Conservation (phyloP, 441 rosid species). For the Eruca vesicaria region DNA sequence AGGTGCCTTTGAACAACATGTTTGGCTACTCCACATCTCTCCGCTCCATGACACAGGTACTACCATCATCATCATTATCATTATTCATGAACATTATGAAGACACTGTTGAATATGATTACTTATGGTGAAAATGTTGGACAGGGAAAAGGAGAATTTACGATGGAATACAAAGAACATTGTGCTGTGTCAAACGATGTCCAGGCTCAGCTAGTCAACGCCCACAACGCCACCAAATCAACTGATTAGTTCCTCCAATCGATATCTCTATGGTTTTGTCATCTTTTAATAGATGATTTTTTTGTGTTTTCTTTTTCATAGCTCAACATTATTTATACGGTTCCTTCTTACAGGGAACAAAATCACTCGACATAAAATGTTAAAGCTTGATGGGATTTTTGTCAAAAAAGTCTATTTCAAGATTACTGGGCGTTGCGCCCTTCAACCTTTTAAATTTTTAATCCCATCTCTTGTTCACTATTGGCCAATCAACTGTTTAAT, state of each 20-base stretch:
- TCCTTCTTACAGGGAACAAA: background rate
- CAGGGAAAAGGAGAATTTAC: conserved; percentile 99
- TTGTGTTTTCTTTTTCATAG: background rate
- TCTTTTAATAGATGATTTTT: background rate
- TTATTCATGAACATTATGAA: background rate
- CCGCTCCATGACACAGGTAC: conserved; percentile 96
- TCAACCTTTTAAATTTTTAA: background rate
- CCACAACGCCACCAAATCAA: conserved; percentile 58
- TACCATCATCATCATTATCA: background rate
- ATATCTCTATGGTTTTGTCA: background rate
- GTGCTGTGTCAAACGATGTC: conserved; percentile 83
- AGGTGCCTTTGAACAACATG: conserved; percentile 98
- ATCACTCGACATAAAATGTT: conserved; percentile 7
- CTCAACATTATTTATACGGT: conserved; percentile 26
- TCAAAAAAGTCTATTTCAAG: background rate
- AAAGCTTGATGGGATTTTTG: background rate
- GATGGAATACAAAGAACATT: conserved; percentile 98
- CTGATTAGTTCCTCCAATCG: conserved; percentile 36
- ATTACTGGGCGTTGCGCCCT: background rate
- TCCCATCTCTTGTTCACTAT: background rate
- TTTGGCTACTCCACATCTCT: conserved; percentile 96
- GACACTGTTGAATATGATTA: background rate
- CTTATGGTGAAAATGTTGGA: background rate
- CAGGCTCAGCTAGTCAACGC: conserved; percentile 79
- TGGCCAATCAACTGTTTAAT: background rate